Conservation (phyloP, 2,329 filamentous ascomycete genomes). For the Monosporascus sp. region DNA sequence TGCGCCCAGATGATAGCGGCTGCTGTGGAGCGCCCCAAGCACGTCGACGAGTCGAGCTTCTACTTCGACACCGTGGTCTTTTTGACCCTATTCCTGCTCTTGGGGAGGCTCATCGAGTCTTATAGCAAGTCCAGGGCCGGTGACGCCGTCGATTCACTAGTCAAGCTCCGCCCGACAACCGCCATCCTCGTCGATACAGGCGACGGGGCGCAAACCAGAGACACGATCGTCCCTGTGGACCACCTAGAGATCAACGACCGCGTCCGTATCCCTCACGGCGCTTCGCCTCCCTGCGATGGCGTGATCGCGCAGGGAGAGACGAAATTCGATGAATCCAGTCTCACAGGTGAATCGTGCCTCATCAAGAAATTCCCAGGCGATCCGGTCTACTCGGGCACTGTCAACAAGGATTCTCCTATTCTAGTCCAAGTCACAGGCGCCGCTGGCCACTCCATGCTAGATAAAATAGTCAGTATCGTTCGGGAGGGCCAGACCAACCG, state of each 20-base stretch:
- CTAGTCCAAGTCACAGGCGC: conserved; percentile 60
- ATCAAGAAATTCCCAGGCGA: conserved; percentile 62
- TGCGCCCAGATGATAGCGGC: conserved; percentile 71
- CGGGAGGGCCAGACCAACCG: conserved; percentile 72
- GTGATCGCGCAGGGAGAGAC: conserved; percentile 57
- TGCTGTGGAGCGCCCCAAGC: conserved; percentile 34
- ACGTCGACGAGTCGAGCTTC: conserved; percentile 47
- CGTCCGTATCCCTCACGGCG: conserved; percentile 72
- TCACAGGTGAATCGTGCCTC: conserved; percentile 73
- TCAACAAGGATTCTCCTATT: conserved; percentile 64
- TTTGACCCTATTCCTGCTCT: conserved; percentile 78
- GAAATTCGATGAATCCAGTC: conserved; percentile 81
- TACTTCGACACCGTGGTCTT: conserved; percentile 96
- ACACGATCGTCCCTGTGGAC: conserved; percentile 52
- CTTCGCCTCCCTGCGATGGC: conserved; percentile 82
- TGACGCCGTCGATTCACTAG: conserved; percentile 75
- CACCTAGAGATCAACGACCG: conserved; percentile 69
- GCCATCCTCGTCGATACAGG: conserved; percentile 62
- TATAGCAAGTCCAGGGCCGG: conserved; percentile 91
- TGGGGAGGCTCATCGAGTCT: conserved; percentile 71
- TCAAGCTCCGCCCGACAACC: conserved; percentile 71
- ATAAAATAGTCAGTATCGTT: conserved; percentile 73
- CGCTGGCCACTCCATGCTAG: conserved; percentile 69
- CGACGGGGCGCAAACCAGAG: conserved; percentile 31
- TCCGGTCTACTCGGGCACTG: conserved; percentile 65